Percentiles rank a stretch among this genome's conserved stretches.
Evolutionary conservation across 108 stramenopile species (phyloP).

Genomic region (Skeletonema potamos): DNA sequence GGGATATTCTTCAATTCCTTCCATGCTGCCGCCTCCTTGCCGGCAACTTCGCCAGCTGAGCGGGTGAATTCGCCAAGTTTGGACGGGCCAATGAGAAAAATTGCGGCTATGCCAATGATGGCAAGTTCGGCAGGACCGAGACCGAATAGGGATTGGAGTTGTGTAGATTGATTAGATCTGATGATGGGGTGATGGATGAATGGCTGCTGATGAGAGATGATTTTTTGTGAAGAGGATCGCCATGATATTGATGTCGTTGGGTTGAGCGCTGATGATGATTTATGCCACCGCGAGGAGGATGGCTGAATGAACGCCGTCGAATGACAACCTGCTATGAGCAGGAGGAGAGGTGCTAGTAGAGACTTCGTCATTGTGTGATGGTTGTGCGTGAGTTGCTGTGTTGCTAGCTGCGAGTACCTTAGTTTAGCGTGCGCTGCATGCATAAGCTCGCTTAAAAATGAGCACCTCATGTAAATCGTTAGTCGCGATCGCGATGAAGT

Average conservation of each 20-base stretch:
- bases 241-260: background rate
- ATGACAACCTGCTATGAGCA: background rate
- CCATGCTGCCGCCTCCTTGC: constrained; percentile 50
- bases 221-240: background rate
- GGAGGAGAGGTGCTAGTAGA: background rate
- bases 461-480: too few relatives aligned
- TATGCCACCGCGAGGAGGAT: background rate
- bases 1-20: constrained; percentile 58
- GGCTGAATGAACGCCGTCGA: background rate
- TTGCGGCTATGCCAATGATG: constrained; percentile 60
- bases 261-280: background rate
- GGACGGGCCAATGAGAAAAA: constrained; percentile 68
- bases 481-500: too few relatives aligned
- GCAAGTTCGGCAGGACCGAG: constrained; percentile 78
- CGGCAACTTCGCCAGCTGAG: constrained; percentile 64
- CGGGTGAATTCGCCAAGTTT: constrained; percentile 56
- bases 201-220: too few relatives aligned
- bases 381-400: too few relatives aligned
- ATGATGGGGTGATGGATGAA: background rate
- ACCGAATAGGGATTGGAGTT: constrained; percentile 61
- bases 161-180: background rate
- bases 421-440: too few relatives aligned
- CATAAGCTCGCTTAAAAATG: too few relatives aligned
- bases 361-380: background rate
- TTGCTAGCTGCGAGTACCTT: too few relatives aligned